Conservation (phyloP, 2,329 filamentous ascomycete genomes). For the Dendryphion nanum region DNA sequence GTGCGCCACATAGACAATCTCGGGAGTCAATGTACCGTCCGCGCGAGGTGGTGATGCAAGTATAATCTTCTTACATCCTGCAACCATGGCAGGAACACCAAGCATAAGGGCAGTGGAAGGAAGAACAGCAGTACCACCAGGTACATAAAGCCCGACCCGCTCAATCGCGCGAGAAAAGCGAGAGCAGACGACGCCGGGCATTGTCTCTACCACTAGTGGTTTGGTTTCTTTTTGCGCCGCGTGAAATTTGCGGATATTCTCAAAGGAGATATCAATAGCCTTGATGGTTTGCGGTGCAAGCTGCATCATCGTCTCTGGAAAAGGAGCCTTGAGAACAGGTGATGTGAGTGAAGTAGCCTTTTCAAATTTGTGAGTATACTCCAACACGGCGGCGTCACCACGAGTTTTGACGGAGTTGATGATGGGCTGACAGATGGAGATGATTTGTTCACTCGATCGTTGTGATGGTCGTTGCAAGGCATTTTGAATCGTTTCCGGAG, state of each 20-base stretch:
- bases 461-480: slow-evolving; percentile 87
- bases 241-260: slow-evolving; percentile 95
- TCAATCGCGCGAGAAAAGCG: slow-evolving; percentile 92
- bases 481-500: slow-evolving; percentile 64
- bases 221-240: slow-evolving; percentile 83
- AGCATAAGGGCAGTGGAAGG: slow-evolving; percentile 97
- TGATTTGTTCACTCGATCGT: slow-evolving; percentile 89
- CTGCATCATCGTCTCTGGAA: slow-evolving; percentile 81
- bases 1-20: slow-evolving; percentile 96
- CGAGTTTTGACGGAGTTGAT: slow-evolving; percentile 80
- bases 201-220: slow-evolving; percentile 85
- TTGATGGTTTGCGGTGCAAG: slow-evolving; percentile 78
- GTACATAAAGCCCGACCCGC: slow-evolving; percentile 92
- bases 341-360: slow-evolving; percentile 89
- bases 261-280: slow-evolving; percentile 90
- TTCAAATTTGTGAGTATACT: slow-evolving; percentile 97
- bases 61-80: slow-evolving; percentile 92
- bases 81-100: slow-evolving; percentile 95
- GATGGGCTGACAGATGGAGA: slow-evolving; percentile 87
- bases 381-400: slow-evolving; percentile 84
- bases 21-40: slow-evolving; percentile 88
- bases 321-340: slow-evolving; percentile 86
- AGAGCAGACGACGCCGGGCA: slow-evolving; percentile 94
- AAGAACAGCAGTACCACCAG: slow-evolving; percentile 93
- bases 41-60: slow-evolving; percentile 86